Conservation (phyloP, 2,329 filamentous ascomycete species). For the Trichoderma sp. region DNA sequence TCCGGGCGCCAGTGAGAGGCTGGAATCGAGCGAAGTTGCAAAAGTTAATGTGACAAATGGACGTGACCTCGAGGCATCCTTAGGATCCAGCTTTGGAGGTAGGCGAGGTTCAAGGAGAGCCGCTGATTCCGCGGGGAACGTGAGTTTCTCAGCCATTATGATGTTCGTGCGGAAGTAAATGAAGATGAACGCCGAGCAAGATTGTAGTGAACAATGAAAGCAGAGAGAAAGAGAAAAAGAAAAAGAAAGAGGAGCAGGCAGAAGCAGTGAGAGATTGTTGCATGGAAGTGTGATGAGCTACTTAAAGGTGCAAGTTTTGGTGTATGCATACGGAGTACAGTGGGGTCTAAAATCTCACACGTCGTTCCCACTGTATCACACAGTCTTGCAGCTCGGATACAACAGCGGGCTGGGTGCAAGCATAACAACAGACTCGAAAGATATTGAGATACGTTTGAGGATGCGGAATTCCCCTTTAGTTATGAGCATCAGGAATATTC, state of each 20-base stretch:
- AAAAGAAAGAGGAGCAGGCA: not conserved
- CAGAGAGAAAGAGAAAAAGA: not conserved
- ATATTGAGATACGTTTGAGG: not conserved
- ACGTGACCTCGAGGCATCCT: slow-evolving; percentile 18
- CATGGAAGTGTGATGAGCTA: not conserved
- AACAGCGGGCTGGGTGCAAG: not conserved
- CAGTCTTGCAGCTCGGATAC: not conserved
- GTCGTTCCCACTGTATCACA: not conserved
- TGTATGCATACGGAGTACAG: not conserved
- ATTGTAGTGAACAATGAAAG: too few species aligned
- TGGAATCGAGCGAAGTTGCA: slow-evolving; percentile 84
- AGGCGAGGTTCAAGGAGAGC: slow-evolving; percentile 38
- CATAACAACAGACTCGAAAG: not conserved
- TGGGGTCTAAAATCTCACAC: not conserved
- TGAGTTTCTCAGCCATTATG: slow-evolving; percentile 39
- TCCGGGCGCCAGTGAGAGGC: slow-evolving; percentile 74
- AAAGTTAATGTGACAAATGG: slow-evolving; percentile 80
- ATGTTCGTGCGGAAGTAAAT: not conserved
- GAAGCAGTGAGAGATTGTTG: not conserved
- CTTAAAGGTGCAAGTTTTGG: not conserved
- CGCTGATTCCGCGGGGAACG: slow-evolving; percentile 36
- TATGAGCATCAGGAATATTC: not conserved
- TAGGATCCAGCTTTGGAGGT: slow-evolving; percentile 26
- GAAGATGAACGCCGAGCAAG: not conserved
- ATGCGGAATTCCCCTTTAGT: not conserved